Percentiles rank a stretch among this genome's conserved stretches.
Conservation (phyloP, 192 early-diverging fungal species). For the Dissophora globulifera region DNA sequence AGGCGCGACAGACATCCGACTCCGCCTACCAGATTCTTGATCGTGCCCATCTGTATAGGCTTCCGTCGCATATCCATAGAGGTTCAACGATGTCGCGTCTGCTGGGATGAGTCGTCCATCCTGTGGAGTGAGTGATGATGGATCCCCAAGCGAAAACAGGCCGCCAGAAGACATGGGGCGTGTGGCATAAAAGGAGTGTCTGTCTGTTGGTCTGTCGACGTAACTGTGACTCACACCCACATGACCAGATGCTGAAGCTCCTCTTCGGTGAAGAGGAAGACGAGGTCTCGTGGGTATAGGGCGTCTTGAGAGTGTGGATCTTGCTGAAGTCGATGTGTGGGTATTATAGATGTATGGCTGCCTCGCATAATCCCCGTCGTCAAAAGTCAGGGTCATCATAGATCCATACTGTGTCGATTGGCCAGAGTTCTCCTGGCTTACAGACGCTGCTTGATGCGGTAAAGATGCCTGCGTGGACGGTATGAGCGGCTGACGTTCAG, state of each 20-base stretch:
- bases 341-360: background rate
- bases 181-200: background rate
- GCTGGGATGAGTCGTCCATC: constrained; percentile 2
- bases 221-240: background rate
- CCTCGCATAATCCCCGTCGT: background rate
- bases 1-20: constrained; percentile 30
- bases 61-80: constrained; percentile 20
- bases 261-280: constrained; percentile 1
- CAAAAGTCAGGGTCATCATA: constrained; percentile 22
- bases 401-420: constrained; percentile 24
- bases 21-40: constrained; percentile 2
- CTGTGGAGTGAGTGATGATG: background rate
- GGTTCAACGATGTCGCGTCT: constrained; percentile 17
- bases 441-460: constrained; percentile 17
- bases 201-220: background rate
- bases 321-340: background rate
- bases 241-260: background rate
- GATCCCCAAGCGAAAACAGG: background rate
- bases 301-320: constrained; percentile 30
- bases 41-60: background rate
- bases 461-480: constrained; percentile 4
- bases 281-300: background rate
- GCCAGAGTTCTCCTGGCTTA: background rate
- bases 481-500: constrained; percentile 31
- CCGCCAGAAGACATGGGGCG: constrained; percentile 20